Evolutionary conservation across 2,329 filamentous ascomycete species (phyloP), one percentile per base, ranked within the genome.

Genomic region (Claviceps cyperi): DNA sequence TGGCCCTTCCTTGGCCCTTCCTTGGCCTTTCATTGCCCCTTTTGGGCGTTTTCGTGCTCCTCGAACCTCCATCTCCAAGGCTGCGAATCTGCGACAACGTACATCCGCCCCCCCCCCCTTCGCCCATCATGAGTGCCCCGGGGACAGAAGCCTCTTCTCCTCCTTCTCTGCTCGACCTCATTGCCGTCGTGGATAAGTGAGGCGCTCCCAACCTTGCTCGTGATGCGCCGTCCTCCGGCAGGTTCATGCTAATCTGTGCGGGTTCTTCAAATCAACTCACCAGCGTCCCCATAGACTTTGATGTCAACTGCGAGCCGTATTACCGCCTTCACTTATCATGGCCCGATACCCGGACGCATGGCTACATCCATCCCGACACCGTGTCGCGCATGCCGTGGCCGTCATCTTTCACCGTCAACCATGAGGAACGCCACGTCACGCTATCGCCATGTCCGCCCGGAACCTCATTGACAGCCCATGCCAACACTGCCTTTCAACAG

Each of bases 301-400:
- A 66, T 50, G 58, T 63, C 38, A 62, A 68, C 51, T 56, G 51
- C 43, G 17, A 37, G 8, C 65, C 64, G 4, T 69, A 74, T 53
- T 77, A 75, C 55, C 65, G 64, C 51, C 68, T 78, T 36, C 58
- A 66, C 8, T 64, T 77, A 11, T 64, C 69, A 1, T 64, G 68
- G 1, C 60, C 66, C 2, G 73, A 77, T 52, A 52, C 63, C 17
- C 64, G 69, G 4, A 64, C 71, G 0, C 74, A 77, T 52, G 74
- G 75, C 55, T 74, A 74, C 61, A 64, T 78, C 45, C 67, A 71
- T 46, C 67, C 69, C 3, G 60, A 60, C 46, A 74, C 67, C 15
- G 69, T 76, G 14, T 51, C 63, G 32, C 62, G 64, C 40, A 72
- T 78, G 63, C 72, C 72, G 3, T 73, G 70, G 69, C 71, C 71